Evolutionary conservation across 306 rosid genomes (phyloP).

Genomic region (Elaeagnus macrophylla): DNA sequence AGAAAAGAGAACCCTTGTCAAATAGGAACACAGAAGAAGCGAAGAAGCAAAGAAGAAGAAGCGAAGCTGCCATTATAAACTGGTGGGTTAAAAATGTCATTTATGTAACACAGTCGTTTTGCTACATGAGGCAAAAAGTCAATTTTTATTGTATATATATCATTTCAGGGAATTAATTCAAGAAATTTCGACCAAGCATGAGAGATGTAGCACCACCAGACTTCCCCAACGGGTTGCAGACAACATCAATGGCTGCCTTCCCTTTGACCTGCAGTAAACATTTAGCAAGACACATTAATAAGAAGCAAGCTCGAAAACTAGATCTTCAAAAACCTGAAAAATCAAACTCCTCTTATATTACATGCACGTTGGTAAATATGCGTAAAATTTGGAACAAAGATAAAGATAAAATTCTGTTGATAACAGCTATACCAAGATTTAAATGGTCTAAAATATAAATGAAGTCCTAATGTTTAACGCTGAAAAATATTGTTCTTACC

Average conservation of each 20-base stretch:
- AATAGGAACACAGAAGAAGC: too few species aligned
- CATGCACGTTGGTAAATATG: background rate
- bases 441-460: slow-evolving; percentile 2
- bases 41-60: too few species aligned
- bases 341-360: too few species aligned
- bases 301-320: background rate
- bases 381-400: background rate
- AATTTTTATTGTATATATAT: too few species aligned
- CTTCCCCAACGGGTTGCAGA: slow-evolving; percentile 97
- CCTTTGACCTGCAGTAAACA: slow-evolving; percentile 72
- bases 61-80: too few species aligned
- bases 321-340: background rate
- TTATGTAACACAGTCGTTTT: too few species aligned
- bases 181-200: too few species aligned
- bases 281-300: slow-evolving; percentile 14
- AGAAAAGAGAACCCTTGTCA: too few species aligned
- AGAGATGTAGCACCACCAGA: slow-evolving; percentile 98
- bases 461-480: background rate
- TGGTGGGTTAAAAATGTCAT: too few species aligned
- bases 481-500: slow-evolving; percentile 36
- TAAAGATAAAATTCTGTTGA: too few species aligned
- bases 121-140: too few species aligned
- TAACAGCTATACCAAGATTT: background rate
- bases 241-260: slow-evolving; percentile 98
- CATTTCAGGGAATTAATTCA: too few species aligned